Base-by-base conservation (phyloP, 1,284 basidiomycete genomes). In the Leccinum brunneo-olivaceum region DNA sequence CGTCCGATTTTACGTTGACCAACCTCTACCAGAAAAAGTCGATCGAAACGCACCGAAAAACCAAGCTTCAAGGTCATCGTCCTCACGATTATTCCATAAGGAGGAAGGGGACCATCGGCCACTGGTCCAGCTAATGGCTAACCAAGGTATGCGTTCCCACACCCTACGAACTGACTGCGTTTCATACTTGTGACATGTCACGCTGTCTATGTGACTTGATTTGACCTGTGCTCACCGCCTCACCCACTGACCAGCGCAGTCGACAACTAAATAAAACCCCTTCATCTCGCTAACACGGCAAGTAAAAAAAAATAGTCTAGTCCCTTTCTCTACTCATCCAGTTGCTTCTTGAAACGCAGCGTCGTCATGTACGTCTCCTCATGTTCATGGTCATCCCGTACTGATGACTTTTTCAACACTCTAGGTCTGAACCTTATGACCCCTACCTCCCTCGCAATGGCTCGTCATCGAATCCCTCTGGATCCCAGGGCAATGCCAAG, bases 361-460 rank as follows among this genome's bases (percentile, higher is more conserved):
- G 34, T 35, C 44, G 15, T 27, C 58, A 61, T 61, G 59, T 61
- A 49, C 29, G 59, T 65, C 40, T 45, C 37, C 11, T 18, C 21
- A 10, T 32, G 36, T 38, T 48, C 38, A 16, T 44, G 8, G 29
- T 15, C 24, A 7, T 19, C 4, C 38, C n/a, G 10, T 19, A 18
- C 50, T 38, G n/a, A n/a, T 52, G 33, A 47, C 30, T 23, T 46
- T 19, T 45, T n/a, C n/a, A 34, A 11, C 44, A 54, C 44, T 43
- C 48, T 50, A 87, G 85, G 84, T 86, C 85, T 66, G 89, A 94
- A 72, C 91, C 91, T 62, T 95, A 95, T 69, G 92, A 96, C 76
- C 92, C 92, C 55, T 96, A 96, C 71, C 77, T 96, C 54, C 90
- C 92, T 54, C 82, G 89, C 56, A 80, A 79, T 63, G 84, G 83